phyloP scores from a whole-genome alignment of 495 filamentous ascomycete genomes.

The Lepraria neglecta region DNA sequence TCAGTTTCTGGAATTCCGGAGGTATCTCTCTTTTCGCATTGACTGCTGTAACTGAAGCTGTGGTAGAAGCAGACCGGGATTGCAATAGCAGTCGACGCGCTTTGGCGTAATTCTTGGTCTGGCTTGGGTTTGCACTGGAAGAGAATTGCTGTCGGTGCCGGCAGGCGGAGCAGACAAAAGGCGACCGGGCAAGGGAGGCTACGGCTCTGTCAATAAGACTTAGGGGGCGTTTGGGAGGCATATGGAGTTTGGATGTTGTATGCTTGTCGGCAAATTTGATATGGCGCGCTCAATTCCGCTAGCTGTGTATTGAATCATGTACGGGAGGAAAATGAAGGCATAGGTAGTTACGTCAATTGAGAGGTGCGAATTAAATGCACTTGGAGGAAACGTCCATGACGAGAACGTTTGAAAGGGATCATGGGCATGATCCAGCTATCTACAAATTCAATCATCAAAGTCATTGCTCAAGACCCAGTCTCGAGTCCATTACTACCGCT shows the following conservation, averaged over 20 bases:
- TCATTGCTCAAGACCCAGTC: constrained; percentile 15
- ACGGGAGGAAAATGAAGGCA: no score
- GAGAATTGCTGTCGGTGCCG: background rate
- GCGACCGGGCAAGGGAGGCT: background rate
- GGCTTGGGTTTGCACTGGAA: background rate
- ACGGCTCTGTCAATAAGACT: background rate
- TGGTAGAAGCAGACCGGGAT: constrained; percentile 24
- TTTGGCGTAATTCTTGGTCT: background rate
- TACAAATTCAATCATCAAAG: constrained; percentile 16
- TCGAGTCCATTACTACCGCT: constrained; percentile 9
- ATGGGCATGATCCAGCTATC: constrained; percentile 15
- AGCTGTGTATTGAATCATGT: background rate
- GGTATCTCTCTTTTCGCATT: constrained; percentile 26
- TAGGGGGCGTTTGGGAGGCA: constrained; percentile 9
- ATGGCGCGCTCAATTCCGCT: constrained; percentile 9
- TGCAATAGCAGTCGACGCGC: background rate
- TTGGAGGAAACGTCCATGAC: no score
- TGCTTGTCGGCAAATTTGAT: background rate
- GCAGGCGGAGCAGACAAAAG: constrained; percentile 8
- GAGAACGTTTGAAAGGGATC: constrained; percentile 3
- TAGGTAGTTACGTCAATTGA: no score
- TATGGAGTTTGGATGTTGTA: background rate
- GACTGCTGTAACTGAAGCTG: constrained; percentile 29
- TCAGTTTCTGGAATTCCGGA: constrained; percentile 42
- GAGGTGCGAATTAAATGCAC: no score